Base-by-base conservation (phyloP, 2,329 filamentous ascomycete species). In the Diaporthe nobilis region DNA sequence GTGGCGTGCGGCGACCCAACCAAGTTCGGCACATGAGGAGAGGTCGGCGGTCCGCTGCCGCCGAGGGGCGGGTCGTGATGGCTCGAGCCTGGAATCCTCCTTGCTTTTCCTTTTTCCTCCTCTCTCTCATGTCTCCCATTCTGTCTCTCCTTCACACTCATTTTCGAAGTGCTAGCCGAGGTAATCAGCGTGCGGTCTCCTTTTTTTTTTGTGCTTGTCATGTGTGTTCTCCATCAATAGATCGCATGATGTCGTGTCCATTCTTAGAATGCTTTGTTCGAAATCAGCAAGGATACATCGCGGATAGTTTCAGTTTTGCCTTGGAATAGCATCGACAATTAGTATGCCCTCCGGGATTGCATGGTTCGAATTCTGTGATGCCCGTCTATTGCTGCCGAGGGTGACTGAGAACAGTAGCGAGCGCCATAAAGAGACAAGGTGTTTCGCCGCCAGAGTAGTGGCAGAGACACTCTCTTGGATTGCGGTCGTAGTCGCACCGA, bases 1-100 rank as follows among this genome's bases (percentile, higher is more conserved):
- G 74, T 85, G 28, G 78, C 74, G 10, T 85, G 84, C 76, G 84
- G 83, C 25, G 81, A 83, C 31, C 84, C 84, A n/a, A 78, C 67
- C n/a, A 51, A 47, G 57, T 74, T 37, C 25, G 61, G 42, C 12
- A 31, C 42, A 15, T 31, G 13, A 28, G 3, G 44, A 9, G 42
- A 22, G 55, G 28, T 34, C 7, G 39, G 28, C 17, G 20, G 17
- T 39, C 13, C 44, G 28, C 42, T 20, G 22, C 28, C 12, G n/a
- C 15, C 39, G 49, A 22, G n/a, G 34, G n/a, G 42, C 4, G 22
- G 22, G 47, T 39, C 31, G 17, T 39, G 49, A 28, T 8, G 65
- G 34, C 34, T 31, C 34, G 22, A 22, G 42, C 49, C 49, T 31
- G 8, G 65, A 12, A 70, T 2, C 37, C 37, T 53, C 31, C 1